Conservation (phyloP, 345 rosid species). For the Arabis alpina region DNA sequence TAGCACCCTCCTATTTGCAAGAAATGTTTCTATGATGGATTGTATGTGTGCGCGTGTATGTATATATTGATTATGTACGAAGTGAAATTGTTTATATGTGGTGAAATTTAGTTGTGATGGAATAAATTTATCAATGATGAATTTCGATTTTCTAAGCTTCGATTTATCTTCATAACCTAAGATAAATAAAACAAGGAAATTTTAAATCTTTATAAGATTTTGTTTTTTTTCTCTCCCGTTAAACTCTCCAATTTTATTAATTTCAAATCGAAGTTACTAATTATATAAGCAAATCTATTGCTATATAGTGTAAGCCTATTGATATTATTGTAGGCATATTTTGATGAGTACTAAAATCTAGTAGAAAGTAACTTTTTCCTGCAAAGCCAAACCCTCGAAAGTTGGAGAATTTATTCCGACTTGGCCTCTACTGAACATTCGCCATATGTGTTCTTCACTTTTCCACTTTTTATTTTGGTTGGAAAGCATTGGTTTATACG, state of each 20-base stretch:
- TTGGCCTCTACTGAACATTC: slow-evolving; percentile 25
- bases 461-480: slow-evolving; percentile 3
- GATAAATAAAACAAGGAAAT: not conserved
- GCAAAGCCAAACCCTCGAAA: slow-evolving; percentile 5
- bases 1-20: not conserved
- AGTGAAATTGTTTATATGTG: not conserved
- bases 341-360: not conserved
- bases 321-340: too few species aligned
- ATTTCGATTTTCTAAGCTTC: slow-evolving; percentile 7
- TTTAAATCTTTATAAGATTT: too few species aligned
- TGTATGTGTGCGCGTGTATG: slow-evolving; percentile 8
- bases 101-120: not conserved
- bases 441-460: slow-evolving; percentile 25
- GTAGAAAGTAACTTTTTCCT: not conserved
- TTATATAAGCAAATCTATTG: too few species aligned
- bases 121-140: slow-evolving; percentile 5
- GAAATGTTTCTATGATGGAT: slow-evolving; percentile 1
- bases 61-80: slow-evolving; percentile 9
- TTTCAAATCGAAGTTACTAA: too few species aligned
- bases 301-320: too few species aligned
- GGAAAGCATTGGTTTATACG: not conserved
- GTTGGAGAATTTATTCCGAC: slow-evolving; percentile 18
- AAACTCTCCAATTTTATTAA: too few species aligned
- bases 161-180: not conserved
- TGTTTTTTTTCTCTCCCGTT: not conserved